phyloP scores from a whole-genome alignment of 257 asterid species.

The Cruciata laevipes region DNA sequence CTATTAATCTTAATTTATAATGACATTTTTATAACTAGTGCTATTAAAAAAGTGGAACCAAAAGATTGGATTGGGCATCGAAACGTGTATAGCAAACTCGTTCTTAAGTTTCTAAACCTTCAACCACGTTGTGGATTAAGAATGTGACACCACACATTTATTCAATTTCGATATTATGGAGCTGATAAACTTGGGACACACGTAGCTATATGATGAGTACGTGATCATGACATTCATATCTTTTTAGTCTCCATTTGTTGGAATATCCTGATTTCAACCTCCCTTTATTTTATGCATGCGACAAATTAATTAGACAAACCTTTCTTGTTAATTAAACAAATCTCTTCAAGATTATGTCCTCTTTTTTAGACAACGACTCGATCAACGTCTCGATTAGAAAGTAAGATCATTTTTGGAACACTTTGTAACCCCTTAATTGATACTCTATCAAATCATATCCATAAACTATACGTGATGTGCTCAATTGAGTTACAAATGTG shows the following conservation, averaged over 20 bases:
- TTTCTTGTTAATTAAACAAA: neutral
- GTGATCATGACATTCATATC: neutral
- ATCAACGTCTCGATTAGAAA: neutral
- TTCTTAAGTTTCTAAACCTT: neutral
- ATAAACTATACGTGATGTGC: no score
- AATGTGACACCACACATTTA: neutral
- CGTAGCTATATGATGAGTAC: neutral
- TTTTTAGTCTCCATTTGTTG: neutral
- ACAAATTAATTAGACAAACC: neutral
- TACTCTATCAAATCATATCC: no score
- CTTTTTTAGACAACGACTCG: neutral
- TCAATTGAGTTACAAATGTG: no score
- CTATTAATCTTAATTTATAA: no score
- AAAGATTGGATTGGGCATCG: neutral
- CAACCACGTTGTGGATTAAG: neutral
- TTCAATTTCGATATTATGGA: no score
- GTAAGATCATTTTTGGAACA: no score
- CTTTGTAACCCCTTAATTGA: no score
- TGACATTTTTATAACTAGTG: no score
- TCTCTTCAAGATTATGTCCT: neutral
- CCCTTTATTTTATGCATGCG: neutral
- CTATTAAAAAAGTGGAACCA: no score
- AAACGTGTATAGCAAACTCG: neutral
- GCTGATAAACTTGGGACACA: neutral
- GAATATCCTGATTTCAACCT: neutral